Evolutionary conservation across 495 filamentous ascomycete genomes (phyloP).

Genomic region (Trichocladium antarcticum): DNA sequence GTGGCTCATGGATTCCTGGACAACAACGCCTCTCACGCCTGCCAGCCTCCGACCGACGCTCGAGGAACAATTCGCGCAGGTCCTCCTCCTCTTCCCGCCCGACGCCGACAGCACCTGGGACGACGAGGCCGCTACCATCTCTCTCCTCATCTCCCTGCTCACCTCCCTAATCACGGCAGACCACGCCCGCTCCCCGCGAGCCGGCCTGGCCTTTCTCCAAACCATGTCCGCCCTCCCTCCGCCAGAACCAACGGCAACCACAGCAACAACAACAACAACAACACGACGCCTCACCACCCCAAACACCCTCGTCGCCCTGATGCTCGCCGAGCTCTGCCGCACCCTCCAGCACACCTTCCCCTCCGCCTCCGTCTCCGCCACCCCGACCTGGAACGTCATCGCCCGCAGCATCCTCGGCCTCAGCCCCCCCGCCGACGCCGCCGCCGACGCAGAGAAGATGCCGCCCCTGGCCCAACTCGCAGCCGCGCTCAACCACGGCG

Average conservation of each 20-base stretch:
- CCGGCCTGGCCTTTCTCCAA: constrained; percentile 10
- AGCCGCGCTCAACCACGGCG: no score
- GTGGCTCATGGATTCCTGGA: constrained; percentile 1
- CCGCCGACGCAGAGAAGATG: no score
- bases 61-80: constrained; percentile 5
- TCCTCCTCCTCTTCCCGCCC: constrained; percentile 6
- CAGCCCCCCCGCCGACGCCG: no score
- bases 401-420: no score
- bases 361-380: not conserved
- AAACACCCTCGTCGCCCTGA: constrained; percentile 1
- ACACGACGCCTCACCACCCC: not conserved
- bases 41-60: not conserved
- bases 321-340: constrained; percentile 18
- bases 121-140: not conserved
- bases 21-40: not conserved
- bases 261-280: not conserved
- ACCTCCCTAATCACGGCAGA: constrained; percentile 8
- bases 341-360: not conserved
- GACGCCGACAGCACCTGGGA: not conserved
- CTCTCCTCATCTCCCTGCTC: not conserved
- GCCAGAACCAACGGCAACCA: not conserved
- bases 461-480: no score
- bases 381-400: no score
- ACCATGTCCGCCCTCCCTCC: constrained; percentile 1
- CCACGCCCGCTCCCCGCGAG: not conserved